These are phyloP conservation scores for Lactarius hatsudake DNA, from an alignment of 768 basidiomycete species.

Conservation along the genomic window DNA sequence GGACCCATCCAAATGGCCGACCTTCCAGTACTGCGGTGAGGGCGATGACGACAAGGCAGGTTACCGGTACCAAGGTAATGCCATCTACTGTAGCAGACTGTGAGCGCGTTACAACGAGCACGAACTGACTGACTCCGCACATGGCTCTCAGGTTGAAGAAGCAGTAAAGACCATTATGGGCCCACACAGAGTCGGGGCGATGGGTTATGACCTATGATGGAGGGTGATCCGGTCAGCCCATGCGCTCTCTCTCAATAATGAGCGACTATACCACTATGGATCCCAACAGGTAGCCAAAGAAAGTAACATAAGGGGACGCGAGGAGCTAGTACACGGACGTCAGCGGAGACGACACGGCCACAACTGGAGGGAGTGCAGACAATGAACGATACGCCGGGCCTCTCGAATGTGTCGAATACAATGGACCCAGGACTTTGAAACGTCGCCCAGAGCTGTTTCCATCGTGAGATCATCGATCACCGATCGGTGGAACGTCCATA, in stretches of 20 bases:
- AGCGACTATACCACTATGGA: conserved; percentile 31
- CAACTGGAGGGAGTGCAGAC: conserved; percentile 1
- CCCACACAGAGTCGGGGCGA: conserved; percentile 31
- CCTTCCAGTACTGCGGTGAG: conserved; percentile 48
- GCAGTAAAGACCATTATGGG: conserved; percentile 52
- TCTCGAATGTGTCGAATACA: conserved; percentile 30
- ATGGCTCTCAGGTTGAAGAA: conserved; percentile 35
- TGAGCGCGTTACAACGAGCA: not conserved
- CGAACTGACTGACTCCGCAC: conserved; percentile 35
- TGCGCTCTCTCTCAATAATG: not conserved
- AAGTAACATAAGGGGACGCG: conserved; percentile 41
- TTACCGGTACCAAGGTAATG: conserved; percentile 39
- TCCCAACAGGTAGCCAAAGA: conserved; percentile 40
- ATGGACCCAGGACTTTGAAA: conserved; percentile 31
- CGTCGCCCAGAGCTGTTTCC: conserved; percentile 38
- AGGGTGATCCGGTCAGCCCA: not conserved
- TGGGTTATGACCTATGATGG: conserved; percentile 27
- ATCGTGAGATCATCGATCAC: not conserved
- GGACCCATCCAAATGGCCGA: conserved; percentile 27
- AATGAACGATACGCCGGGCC: conserved; percentile 32
- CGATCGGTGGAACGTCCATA: conserved; percentile 5
- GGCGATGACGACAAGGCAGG: conserved; percentile 41
- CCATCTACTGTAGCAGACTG: conserved; percentile 25
- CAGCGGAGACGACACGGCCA: conserved; percentile 10
- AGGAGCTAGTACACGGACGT: conserved; percentile 34